Evolutionary conservation across 495 filamentous ascomycete genomes (phyloP).

Genomic region (Pyrenula aspistea): DNA sequence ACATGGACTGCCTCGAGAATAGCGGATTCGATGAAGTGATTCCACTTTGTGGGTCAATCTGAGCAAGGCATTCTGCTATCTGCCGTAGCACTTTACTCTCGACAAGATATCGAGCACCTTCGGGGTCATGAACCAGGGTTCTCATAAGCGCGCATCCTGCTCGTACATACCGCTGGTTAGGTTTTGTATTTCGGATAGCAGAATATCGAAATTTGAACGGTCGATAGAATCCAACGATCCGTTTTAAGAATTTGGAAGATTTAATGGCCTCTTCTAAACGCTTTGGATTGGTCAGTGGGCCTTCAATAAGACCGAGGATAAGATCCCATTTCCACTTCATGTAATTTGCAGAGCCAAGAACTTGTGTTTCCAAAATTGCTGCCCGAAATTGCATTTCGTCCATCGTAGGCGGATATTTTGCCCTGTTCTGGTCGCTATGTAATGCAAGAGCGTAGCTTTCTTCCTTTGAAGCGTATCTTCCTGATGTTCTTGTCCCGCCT

Average conservation of each 20-base stretch:
- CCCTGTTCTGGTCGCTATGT: conserved; percentile 54
- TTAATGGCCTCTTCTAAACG: conserved; percentile 90
- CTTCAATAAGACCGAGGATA: conserved; percentile 82
- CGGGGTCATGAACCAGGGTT: conserved; percentile 67
- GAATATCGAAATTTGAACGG: conserved; percentile 96
- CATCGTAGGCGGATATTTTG: conserved; percentile 57
- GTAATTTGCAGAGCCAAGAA: conserved; percentile 74
- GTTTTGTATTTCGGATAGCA: conserved; percentile 72
- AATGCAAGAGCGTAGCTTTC: conserved; percentile 28
- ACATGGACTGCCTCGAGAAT: conserved; percentile 72
- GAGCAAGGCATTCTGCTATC: conserved; percentile 88
- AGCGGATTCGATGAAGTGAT: conserved; percentile 78
- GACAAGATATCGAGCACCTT: conserved; percentile 73
- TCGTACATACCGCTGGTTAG: conserved; percentile 86
- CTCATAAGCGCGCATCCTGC: conserved; percentile 80
- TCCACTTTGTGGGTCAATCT: conserved; percentile 84
- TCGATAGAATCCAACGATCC: conserved; percentile 85
- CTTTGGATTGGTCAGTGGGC: conserved; percentile 83
- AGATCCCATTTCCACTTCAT: conserved; percentile 96
- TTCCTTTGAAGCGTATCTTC: conserved; percentile 32
- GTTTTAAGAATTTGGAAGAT: conserved; percentile 87
- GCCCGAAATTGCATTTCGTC: conserved; percentile 83
- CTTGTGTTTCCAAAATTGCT: conserved; percentile 74
- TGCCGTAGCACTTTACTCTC: conserved; percentile 90
- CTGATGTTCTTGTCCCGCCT: conserved; percentile 23